phyloP scores from a whole-genome alignment of 2,329 filamentous ascomycete genomes.

The Aspergillus ruber region DNA sequence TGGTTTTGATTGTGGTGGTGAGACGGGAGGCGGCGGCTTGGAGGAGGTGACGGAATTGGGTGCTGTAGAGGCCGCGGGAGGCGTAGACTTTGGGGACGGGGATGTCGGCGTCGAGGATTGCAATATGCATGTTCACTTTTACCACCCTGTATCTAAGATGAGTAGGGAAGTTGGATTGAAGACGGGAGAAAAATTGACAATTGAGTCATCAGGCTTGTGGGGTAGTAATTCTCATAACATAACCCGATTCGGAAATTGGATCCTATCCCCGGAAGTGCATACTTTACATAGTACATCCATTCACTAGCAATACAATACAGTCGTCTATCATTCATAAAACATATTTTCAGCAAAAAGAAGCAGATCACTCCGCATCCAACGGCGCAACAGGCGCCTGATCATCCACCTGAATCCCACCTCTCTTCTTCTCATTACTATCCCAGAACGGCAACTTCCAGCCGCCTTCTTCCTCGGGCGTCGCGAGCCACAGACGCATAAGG shows the following conservation, averaged over 20 bases:
- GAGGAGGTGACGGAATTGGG: slow-evolving; percentile 28
- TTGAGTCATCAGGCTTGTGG: neutral
- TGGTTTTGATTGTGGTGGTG: slow-evolving; percentile 4
- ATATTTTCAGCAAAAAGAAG: neutral
- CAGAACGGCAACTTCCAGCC: slow-evolving; percentile 80
- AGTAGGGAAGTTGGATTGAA: neutral
- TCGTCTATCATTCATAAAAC: neutral
- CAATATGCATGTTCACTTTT: slow-evolving; percentile 23
- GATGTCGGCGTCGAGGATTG: slow-evolving; percentile 31
- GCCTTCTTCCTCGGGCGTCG: slow-evolving; percentile 72
- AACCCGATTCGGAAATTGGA: neutral
- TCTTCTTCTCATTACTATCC: slow-evolving; percentile 76
- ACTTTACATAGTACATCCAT: neutral
- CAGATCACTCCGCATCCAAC: slow-evolving; percentile 65
- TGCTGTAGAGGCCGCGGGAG: slow-evolving; percentile 29
- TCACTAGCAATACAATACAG: neutral
- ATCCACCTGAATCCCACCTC: slow-evolving; percentile 82
- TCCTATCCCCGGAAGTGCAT: neutral
- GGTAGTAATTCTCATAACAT: neutral
- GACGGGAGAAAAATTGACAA: neutral
- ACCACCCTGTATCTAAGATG: neutral
- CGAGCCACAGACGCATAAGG: slow-evolving; percentile 76
- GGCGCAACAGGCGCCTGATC: slow-evolving; percentile 68
- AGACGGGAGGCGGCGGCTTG: slow-evolving; percentile 24
- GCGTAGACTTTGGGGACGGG: slow-evolving; percentile 27